Evolutionary conservation across 148 eudicot species (phyloP).

Genomic region (Vaccinium myrtillus): DNA sequence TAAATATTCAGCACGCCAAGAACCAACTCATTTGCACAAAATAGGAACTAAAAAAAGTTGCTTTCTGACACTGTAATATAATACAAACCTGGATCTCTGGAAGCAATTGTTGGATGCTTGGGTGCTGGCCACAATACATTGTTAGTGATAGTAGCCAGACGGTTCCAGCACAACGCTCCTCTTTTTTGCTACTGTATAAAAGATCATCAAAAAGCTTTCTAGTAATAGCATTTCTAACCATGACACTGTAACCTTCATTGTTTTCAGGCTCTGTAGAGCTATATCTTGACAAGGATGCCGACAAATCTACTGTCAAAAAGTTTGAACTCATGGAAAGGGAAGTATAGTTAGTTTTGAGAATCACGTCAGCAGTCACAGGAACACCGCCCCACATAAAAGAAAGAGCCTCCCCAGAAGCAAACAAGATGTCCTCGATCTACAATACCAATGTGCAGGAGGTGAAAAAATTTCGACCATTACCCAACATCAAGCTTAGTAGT

Average conservation of each 20-base stretch:
- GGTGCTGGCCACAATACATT: constrained; percentile 87
- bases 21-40: background rate
- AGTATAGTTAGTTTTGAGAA: constrained; percentile 79
- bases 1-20: background rate
- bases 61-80: background rate
- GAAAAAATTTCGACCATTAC: background rate
- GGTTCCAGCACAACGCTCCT: constrained; percentile 97
- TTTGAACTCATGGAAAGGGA: constrained; percentile 89
- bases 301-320: constrained; percentile 66
- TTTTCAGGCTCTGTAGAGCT: constrained; percentile 40
- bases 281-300: constrained; percentile 48
- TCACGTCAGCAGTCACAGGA: constrained; percentile 85
- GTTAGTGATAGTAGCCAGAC: constrained; percentile 89
- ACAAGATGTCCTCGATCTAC: constrained; percentile 91
- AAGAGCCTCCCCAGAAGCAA: constrained; percentile 98
- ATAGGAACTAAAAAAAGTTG: background rate
- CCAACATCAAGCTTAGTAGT: background rate
- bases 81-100: constrained; percentile 89
- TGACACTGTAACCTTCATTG: constrained; percentile 43
- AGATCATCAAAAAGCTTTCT: constrained; percentile 85
- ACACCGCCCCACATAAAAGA: constrained; percentile 95
- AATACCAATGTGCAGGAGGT: constrained; percentile 10
- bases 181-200: constrained; percentile 82
- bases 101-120: constrained; percentile 72
- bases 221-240: constrained; percentile 64